These are phyloP conservation scores for Hyaloscypha hepaticicola DNA, from an alignment of 495 filamentous ascomycete species.

Conservation along the genomic window DNA sequence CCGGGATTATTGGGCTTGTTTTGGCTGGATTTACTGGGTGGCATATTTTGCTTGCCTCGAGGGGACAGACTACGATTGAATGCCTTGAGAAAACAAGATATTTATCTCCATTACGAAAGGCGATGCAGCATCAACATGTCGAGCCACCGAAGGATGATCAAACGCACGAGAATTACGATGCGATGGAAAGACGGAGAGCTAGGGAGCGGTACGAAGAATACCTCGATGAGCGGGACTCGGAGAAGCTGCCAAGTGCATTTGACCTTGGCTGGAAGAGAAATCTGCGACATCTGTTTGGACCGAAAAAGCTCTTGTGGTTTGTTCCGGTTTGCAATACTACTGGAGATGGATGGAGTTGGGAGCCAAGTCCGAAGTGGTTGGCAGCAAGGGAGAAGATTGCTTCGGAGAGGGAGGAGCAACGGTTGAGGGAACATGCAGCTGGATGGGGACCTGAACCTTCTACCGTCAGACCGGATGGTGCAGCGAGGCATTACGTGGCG, in stretches of 20 bases:
- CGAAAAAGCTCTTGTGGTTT: constrained; percentile 64
- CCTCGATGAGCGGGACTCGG: constrained; percentile 80
- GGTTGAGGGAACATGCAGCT: constrained; percentile 53
- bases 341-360: constrained; percentile 96
- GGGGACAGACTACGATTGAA: constrained; percentile 90
- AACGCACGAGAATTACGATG: constrained; percentile 53
- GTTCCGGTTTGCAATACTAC: constrained; percentile 81
- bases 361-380: constrained; percentile 71
- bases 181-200: constrained; percentile 66
- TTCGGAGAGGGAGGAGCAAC: constrained; percentile 57
- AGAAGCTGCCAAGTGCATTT: constrained; percentile 88
- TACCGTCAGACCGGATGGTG: constrained; percentile 25
- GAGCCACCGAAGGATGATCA: constrained; percentile 72
- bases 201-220: constrained; percentile 81
- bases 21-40: constrained; percentile 86
- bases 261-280: constrained; percentile 81
- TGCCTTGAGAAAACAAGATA: constrained; percentile 93
- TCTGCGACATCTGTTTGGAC: constrained; percentile 79
- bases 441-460: constrained; percentile 48
- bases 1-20: constrained; percentile 88
- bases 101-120: constrained; percentile 70
- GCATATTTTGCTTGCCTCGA: constrained; percentile 80
- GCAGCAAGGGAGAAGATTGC: constrained; percentile 62
- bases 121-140: constrained; percentile 60
- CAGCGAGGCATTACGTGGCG: constrained; percentile 30